Evolutionary conservation across 2,329 filamentous ascomycete genomes (phyloP), one percentile per base, ranked within the genome.

Genomic region (Xylariales sp.): DNA sequence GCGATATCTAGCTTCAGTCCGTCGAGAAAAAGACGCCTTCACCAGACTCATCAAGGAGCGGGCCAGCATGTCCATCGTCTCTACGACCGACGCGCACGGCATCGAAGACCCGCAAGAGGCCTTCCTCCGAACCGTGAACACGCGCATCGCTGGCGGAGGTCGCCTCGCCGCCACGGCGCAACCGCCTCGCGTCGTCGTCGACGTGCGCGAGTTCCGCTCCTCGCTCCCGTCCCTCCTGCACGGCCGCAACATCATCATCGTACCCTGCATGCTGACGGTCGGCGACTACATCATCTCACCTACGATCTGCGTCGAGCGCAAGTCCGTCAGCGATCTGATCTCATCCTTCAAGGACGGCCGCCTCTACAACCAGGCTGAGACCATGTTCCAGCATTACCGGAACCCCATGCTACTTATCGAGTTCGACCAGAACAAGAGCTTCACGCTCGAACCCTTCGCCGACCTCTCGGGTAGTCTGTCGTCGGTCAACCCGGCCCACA

Each of bases 21-120:
- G 93, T n/a, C 79, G 88, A 44, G 93, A 98, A 60, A 98, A 98
- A 61, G 93, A 98, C 59, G 83, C 90, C 1, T 98, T 98, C 56
- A 95, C 91, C 3, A 88, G 85, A 48, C 74, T 97, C 21, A 97
- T 98, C 69, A 89, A 88, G 52, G 93, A 98, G 67, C 87, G 91
- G 46, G 88, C 88, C 51, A 83, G 80, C 59, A 97, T 98, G 93
- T 87, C 90, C 0, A 63, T 97, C 36, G 91, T 90, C 25, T 76
- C 96, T 61, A 88, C 83, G 1, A 77, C 80, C 31, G 86, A 91
- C 48, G 66, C 76, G 0, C 76, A 82, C 51, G 78, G 76, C 36
- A 70, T 78, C 37, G 80, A 88, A 52, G 88, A 95, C 49, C 86
- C 89, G 0, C 86, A 97, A 63, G 90, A 97, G 59, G 79, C 84